These are phyloP conservation scores for Agaricus blazei DNA, from an alignment of 768 basidiomycete species.

Conservation along the genomic window DNA sequence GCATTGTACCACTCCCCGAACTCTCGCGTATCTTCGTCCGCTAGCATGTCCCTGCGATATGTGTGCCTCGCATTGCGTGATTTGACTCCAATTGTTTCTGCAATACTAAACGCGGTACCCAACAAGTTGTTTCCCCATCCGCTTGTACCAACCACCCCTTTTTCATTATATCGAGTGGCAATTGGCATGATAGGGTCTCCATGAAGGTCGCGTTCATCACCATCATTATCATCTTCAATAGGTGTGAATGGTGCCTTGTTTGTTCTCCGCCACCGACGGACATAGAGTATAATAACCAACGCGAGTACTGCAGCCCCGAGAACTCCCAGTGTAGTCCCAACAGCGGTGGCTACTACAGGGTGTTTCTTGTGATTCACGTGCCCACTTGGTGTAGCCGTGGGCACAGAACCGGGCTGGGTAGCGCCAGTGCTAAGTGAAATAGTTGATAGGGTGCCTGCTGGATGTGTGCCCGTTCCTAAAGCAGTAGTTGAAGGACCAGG, in stretches of 20 bases:
- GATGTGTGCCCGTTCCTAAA: slow-evolving; percentile 4
- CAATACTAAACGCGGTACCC: slow-evolving; percentile 18
- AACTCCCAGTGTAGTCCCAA: slow-evolving; percentile 60
- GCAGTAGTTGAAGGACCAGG: not conserved
- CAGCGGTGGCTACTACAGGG: slow-evolving; percentile 42
- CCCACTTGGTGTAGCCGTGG: slow-evolving; percentile 15
- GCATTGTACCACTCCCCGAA: slow-evolving; percentile 38
- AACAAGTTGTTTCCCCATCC: slow-evolving; percentile 15
- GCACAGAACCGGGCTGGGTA: slow-evolving; percentile 6
- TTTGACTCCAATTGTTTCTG: slow-evolving; percentile 26
- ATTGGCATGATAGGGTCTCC: slow-evolving; percentile 24
- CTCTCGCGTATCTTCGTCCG: slow-evolving; percentile 65
- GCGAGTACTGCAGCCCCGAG: slow-evolving; percentile 46
- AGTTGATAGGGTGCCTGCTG: not conserved
- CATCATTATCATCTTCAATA: slow-evolving; percentile 21
- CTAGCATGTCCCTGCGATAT: slow-evolving; percentile 65
- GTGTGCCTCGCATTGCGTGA: slow-evolving; percentile 20
- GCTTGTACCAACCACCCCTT: not conserved
- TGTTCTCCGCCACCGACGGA: slow-evolving; percentile 27
- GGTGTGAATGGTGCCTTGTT: slow-evolving; percentile 25
- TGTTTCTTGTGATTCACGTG: slow-evolving; percentile 13
- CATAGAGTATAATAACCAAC: slow-evolving; percentile 37
- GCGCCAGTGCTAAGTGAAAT: slow-evolving; percentile 10
- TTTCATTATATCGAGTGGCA: slow-evolving; percentile 19
- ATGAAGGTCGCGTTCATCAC: slow-evolving; percentile 2